Base-by-base conservation (phyloP, 139 green algal species). In the Astrephomene gubernaculifera region DNA sequence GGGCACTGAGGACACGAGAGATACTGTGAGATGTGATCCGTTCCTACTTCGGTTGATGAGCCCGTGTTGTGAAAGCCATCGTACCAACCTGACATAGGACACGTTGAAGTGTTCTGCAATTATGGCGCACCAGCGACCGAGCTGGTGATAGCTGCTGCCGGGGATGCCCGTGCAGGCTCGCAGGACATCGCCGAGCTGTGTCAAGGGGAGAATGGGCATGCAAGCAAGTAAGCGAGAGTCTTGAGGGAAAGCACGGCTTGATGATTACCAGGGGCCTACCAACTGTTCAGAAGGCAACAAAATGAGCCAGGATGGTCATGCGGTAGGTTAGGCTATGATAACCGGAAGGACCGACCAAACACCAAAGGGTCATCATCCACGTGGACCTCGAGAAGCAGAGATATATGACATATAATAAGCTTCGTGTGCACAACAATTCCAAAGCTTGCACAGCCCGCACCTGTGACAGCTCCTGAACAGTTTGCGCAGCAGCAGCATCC, bases 141-240 rank as follows among this genome's bases (percentile, higher is more conserved):
- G 57, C 76, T 83, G 76, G 57, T 72, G 39, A 31, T 73, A 63
- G 60, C 60, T 73, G 76, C 60, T 73, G 38, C 76, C 76, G 21
- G 38, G 76, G 14, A 83, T 61, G 41, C 53, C 76, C 9, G 29
- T 73, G 60, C 60, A 83, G 21, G 60, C 76, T 6, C 76, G 76
- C 76, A 83, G 31, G 9, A 83, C 60, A 41, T 83, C 60, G 19
- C 60, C 60, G 17, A 83, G 43, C 76, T 83, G 76, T 31, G 25
- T 38, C 49, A 57, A n/a, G n/a, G n/a, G n/a, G n/a, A n/a, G n/a
- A n/a, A n/a, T n/a, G n/a, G n/a, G n/a, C n/a, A n/a, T n/a, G n/a
- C n/a, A n/a, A n/a, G n/a, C n/a, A n/a, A n/a, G n/a, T n/a, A n/a
- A n/a, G n/a, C n/a, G n/a, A n/a, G n/a, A n/a, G n/a, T n/a, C n/a